Conservation (phyloP, 148 eudicot genomes). For the Fagopyrum esculentum region DNA sequence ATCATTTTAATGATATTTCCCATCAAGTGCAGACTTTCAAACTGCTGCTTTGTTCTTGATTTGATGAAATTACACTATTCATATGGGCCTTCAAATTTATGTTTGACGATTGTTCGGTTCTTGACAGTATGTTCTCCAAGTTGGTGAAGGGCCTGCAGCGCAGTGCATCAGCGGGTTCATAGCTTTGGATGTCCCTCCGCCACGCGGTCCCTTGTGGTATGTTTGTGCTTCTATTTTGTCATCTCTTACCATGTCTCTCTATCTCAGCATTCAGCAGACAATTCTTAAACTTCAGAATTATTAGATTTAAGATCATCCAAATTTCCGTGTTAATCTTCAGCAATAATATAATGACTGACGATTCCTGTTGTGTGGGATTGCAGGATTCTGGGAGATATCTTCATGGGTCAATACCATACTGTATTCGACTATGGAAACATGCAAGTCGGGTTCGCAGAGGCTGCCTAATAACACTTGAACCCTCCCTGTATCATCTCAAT, state of each 20-base stretch:
- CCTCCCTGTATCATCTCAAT: no score
- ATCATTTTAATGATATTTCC: not conserved
- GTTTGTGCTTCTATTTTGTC: not conserved
- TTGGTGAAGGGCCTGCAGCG: conserved; percentile 65
- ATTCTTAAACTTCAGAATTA: no score
- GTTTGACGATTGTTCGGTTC: not conserved
- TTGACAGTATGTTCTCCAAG: conserved; percentile 70
- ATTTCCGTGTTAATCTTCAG: no score
- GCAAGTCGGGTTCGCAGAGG: not conserved
- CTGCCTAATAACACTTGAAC: no score
- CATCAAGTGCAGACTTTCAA: not conserved
- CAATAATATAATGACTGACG: no score
- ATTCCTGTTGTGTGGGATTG: conserved; percentile 5
- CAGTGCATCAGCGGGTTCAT: conserved; percentile 91
- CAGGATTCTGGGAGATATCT: conserved; percentile 81
- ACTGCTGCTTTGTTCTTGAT: not conserved
- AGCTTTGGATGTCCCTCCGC: conserved; percentile 76
- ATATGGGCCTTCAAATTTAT: not conserved
- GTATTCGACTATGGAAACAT: conserved; percentile 58
- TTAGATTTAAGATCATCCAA: no score
- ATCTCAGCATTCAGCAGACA: no score
- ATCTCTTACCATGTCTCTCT: not conserved
- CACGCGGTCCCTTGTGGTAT: conserved; percentile 95
- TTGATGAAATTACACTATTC: not conserved
- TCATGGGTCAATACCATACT: conserved; percentile 71